These are phyloP conservation scores for Dorcoceras hygrometricum DNA, from an alignment of 257 asterid genomes.

Conservation along the genomic window DNA sequence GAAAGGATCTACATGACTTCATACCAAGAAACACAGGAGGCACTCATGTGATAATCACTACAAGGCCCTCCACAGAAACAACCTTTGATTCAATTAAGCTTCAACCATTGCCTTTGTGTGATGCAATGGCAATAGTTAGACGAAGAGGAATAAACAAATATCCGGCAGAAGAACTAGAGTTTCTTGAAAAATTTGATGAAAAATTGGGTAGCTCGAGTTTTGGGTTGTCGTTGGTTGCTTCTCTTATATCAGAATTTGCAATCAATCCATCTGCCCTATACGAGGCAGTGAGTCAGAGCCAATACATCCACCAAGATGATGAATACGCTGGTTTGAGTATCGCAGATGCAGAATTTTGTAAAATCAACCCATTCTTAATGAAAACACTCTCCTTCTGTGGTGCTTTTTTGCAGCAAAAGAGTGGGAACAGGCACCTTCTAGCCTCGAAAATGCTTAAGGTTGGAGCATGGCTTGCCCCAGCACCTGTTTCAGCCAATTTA, in stretches of 20 bases:
- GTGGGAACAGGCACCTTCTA: conserved; percentile 36
- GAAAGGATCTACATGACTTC: conserved; percentile 74
- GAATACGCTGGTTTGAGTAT: conserved; percentile 32
- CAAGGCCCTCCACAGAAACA: conserved; percentile 58
- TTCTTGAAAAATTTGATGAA: conserved; percentile 57
- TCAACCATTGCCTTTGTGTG: conserved; percentile 50
- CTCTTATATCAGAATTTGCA: conserved; percentile 60
- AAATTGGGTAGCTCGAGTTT: conserved; percentile 63
- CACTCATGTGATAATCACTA: conserved; percentile 77
- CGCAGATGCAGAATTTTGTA: conserved; percentile 52
- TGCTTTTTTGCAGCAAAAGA: conserved; percentile 43
- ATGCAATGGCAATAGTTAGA: conserved; percentile 54
- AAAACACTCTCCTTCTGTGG: conserved; percentile 50
- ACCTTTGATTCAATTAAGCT: conserved; percentile 65
- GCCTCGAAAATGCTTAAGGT: conserved; percentile 69
- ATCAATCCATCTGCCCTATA: conserved; percentile 59
- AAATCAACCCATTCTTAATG: conserved; percentile 53
- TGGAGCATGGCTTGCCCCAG: conserved; percentile 77
- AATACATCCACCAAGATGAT: conserved; percentile 35
- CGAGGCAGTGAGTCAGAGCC: conserved; percentile 57
- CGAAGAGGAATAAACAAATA: conserved; percentile 67
- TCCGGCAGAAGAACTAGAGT: conserved; percentile 47
- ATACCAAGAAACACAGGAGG: conserved; percentile 82
- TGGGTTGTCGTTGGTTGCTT: conserved; percentile 64
- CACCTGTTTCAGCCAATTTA: conserved; percentile 59